Percentiles rank a stretch among this genome's conserved stretches.
Conservation (phyloP, 2,329 filamentous ascomycete genomes). For the Talaromyces sp. region DNA sequence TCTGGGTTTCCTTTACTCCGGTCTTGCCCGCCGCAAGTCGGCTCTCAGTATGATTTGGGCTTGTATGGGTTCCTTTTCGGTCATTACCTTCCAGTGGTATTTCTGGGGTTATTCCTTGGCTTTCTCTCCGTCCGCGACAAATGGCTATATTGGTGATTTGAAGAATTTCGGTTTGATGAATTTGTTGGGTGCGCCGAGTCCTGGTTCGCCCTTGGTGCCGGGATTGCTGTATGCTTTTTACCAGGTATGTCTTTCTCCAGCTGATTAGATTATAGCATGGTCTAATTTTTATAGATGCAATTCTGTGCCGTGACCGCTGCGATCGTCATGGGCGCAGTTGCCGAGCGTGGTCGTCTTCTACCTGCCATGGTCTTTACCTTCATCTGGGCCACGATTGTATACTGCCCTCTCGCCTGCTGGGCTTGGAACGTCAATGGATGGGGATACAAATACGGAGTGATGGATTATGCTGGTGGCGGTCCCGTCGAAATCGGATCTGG, state of each 20-base stretch:
- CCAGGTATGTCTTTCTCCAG: conserved; percentile 57
- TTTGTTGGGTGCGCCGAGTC: conserved; percentile 78
- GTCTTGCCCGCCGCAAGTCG: conserved; percentile 94
- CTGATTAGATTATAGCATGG: neutral
- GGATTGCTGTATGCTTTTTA: conserved; percentile 93
- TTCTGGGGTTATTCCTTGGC: conserved; percentile 98
- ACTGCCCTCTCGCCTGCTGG: conserved; percentile 96
- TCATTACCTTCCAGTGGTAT: conserved; percentile 98
- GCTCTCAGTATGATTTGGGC: conserved; percentile 97
- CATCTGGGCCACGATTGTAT: conserved; percentile 94
- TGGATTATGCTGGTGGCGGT: conserved; percentile 94
- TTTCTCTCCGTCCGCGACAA: conserved; percentile 77
- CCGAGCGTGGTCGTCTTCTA: conserved; percentile 87
- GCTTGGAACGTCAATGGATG: conserved; percentile 94
- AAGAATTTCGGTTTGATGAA: conserved; percentile 85
- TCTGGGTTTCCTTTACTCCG: conserved; percentile 95
- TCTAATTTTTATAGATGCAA: conserved; percentile 68
- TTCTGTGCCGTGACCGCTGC: conserved; percentile 92
- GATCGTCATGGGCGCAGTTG: conserved; percentile 87
- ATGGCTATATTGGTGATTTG: conserved; percentile 88
- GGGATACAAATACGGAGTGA: conserved; percentile 84
- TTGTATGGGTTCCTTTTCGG: conserved; percentile 87
- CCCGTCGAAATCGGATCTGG: conserved; percentile 97
- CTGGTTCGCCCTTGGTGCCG: conserved; percentile 82
- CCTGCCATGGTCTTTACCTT: conserved; percentile 95